Evolutionary conservation across 805 yeast species (phyloP), one percentile per base, ranked within the genome.

Genomic region (Candida sakaeoensis): DNA sequence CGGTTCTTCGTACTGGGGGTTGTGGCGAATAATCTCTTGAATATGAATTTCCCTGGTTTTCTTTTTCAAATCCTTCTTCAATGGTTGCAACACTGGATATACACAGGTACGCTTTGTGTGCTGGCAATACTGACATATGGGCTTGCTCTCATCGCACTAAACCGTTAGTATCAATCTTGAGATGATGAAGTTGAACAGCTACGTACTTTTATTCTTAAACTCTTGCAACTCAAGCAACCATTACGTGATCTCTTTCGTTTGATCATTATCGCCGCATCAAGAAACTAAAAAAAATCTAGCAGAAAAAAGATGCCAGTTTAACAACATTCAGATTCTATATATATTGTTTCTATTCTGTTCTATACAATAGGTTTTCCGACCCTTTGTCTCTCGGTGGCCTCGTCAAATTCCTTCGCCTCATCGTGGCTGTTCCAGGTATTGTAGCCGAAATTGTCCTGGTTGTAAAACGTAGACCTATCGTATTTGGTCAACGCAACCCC

Each of bases 401-500:
- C 46, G 8, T 38, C 42, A 18, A 29, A 41, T 7, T 36, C 30
- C 15, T 16, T 18, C 8, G 30, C 19, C 30, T 50, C 52, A 10
- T 46, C 50, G 42, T 40, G 40, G 5, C 32, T 44, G 5, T 47
- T 39, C 43, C 43, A 54, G n/a, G 58, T 52, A 30, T 51, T 52
- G 22, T 44, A 53, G 1, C 55, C 53, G 45, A 51, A 52, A 37
- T 62, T 55, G 31, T 36, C 44, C n/a, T 48, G 40, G 12, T 48
- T 44, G 50, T 74, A 75, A 48, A 74, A 73, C 0, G 58, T 52
- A 5, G 41, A 27, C 53, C 80, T 58, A 34, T 67, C 64, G 42
- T 73, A 72, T 8, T 54, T 55, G 5, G 57, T 60, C 46, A 73
- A 57, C 9, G 51, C 49, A 9, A 25, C 33, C 2, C 73, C 77